A percentile compares a stretch with the other conserved stretches of the same genome.
phyloP scores from a whole-genome alignment of 2,329 filamentous ascomycete species.

The Monosporascus sp. region DNA sequence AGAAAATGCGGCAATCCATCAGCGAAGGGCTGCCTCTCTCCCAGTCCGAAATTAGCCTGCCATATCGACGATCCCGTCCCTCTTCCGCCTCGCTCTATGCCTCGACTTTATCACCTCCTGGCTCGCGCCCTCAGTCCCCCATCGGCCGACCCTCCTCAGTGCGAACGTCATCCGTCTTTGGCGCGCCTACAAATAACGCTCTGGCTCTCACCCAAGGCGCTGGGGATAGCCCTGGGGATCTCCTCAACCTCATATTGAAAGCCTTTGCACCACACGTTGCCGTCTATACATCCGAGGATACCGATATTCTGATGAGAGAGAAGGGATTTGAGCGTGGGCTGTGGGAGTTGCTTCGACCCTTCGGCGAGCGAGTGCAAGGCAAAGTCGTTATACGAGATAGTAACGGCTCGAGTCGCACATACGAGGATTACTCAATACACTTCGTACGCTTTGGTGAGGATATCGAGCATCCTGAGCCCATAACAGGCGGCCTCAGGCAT shows the following conservation, averaged over 20 bases:
- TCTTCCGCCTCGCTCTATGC: conserved; percentile 59
- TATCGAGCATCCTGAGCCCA: conserved; percentile 45
- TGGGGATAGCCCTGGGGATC: conserved; percentile 46
- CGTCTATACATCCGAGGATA: conserved; percentile 81
- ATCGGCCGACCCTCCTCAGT: conserved; percentile 54
- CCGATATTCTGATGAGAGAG: conserved; percentile 69
- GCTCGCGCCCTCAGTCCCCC: conserved; percentile 64
- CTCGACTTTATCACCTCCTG: conserved; percentile 61
- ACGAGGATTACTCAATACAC: conserved; percentile 85
- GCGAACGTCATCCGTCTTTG: conserved; percentile 54
- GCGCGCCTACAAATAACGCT: conserved; percentile 37
- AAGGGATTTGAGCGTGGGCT: conserved; percentile 84
- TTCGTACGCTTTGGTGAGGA: conserved; percentile 68
- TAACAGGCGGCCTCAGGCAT: conserved; percentile 28
- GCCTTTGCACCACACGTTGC: conserved; percentile 88
- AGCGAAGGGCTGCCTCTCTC: conserved; percentile 41
- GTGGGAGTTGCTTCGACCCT: conserved; percentile 81
- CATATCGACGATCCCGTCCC: conserved; percentile 50
- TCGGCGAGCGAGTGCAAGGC: conserved; percentile 81
- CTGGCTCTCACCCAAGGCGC: conserved; percentile 36
- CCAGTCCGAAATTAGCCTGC: conserved; percentile 48
- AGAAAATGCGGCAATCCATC: conserved; percentile 57
- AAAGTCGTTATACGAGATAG: conserved; percentile 90
- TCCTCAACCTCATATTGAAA: conserved; percentile 65
- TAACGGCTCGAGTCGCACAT: conserved; percentile 72